Percentiles rank a stretch among this genome's conserved stretches.
Evolutionary conservation across 2,329 filamentous ascomycete genomes (phyloP).

Genomic region (Cladosporium sp.): DNA sequence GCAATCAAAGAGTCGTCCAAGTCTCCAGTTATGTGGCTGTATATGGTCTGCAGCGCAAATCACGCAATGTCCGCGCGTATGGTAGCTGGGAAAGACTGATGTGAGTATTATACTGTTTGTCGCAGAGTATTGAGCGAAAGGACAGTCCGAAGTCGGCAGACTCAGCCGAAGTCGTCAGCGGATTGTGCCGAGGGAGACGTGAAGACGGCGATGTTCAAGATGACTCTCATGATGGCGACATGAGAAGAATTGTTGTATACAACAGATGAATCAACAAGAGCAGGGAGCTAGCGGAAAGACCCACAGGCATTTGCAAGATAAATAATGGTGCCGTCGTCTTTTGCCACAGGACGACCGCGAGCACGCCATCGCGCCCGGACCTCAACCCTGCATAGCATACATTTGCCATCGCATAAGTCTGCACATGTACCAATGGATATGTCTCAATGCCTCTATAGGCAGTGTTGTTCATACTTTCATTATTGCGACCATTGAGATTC

Average conservation of each 20-base stretch:
- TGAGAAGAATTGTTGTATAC: neutral
- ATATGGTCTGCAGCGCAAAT: neutral
- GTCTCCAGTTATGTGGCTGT: constrained; percentile 4
- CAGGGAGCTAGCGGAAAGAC: neutral
- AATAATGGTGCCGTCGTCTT: constrained; percentile 4
- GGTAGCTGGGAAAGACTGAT: neutral
- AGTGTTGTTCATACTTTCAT: too few relatives aligned
- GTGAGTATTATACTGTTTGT: neutral
- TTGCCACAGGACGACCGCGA: neutral
- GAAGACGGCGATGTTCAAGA: neutral
- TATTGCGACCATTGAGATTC: too few relatives aligned
- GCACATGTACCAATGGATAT: too few relatives aligned
- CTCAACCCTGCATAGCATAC: neutral
- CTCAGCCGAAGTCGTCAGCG: constrained; percentile 8
- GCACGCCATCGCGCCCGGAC: constrained; percentile 4
- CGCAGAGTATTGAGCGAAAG: neutral
- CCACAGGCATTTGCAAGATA: constrained; percentile 1
- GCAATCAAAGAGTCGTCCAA: neutral
- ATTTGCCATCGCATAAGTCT: neutral
- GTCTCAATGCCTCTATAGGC: too few relatives aligned
- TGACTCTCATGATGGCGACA: neutral
- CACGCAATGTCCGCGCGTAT: constrained; percentile 5
- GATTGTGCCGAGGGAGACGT: neutral
- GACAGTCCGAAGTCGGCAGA: neutral
- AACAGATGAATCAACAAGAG: neutral